These are phyloP conservation scores for Fagus sylvatica DNA, from an alignment of 306 rosid genomes.

Conservation along the genomic window DNA sequence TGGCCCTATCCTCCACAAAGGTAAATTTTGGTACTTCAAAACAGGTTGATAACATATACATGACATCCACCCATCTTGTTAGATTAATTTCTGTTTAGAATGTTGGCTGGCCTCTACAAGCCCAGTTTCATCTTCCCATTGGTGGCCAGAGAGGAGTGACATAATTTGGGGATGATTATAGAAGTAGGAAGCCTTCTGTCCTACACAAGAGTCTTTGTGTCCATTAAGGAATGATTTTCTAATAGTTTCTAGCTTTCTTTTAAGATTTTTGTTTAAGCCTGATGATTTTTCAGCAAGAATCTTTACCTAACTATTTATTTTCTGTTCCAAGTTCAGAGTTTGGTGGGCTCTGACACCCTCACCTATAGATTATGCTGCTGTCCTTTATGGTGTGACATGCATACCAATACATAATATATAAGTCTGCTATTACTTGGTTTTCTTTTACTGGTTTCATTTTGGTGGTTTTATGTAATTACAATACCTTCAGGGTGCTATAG, in stretches of 20 bases:
- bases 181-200: neutral
- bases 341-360: neutral
- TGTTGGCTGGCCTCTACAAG: neutral
- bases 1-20: conserved; percentile 92
- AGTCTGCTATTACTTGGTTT: neutral
- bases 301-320: neutral
- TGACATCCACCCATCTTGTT: conserved; percentile 8
- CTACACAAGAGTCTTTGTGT: neutral
- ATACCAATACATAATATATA: neutral
- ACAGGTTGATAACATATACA: conserved; percentile 1
- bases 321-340: neutral
- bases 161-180: neutral
- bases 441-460: neutral
- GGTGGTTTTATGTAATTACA: conserved; percentile 2
- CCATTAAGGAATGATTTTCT: neutral
- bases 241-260: neutral
- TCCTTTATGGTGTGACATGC: neutral
- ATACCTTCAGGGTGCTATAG: conserved; percentile 76
- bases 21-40: conserved; percentile 42
- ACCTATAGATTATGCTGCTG: neutral
- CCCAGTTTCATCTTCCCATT: neutral
- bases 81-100: conserved; percentile 4
- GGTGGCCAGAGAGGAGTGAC: neutral
- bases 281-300: neutral
- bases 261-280: neutral